phyloP scores from a whole-genome alignment of 2,329 filamentous ascomycete genomes.

The Coccinonectria pachysandricola region DNA sequence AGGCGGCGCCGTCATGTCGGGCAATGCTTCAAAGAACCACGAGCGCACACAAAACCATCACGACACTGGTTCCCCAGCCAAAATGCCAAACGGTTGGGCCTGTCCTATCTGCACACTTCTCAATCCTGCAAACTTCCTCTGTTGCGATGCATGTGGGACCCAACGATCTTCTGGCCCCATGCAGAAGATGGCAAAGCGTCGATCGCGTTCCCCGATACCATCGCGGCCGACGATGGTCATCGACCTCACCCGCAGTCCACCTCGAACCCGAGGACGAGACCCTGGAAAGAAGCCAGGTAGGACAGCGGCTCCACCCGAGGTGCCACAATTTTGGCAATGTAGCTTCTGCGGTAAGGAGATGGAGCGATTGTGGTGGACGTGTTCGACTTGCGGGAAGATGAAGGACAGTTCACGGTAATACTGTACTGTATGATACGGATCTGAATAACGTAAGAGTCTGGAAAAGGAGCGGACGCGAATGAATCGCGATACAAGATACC shows the following conservation, averaged over 20 bases:
- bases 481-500: no score
- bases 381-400: constrained; percentile 42
- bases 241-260: constrained; percentile 26
- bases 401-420: constrained; percentile 38
- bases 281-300: constrained; percentile 2
- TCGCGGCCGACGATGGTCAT: constrained; percentile 14
- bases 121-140: constrained; percentile 40
- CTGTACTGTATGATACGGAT: no score
- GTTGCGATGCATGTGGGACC: constrained; percentile 46
- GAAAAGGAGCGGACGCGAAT: no score
- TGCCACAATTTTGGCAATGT: constrained; percentile 38
- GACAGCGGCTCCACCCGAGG: constrained; percentile 8
- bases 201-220: constrained; percentile 7
- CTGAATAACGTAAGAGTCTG: no score
- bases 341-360: constrained; percentile 40
- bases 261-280: constrained; percentile 10
- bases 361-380: constrained; percentile 48
- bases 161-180: constrained; percentile 24
- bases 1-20: constrained; percentile 23
- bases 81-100: constrained; percentile 31
- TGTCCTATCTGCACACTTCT: constrained; percentile 47
- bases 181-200: constrained; percentile 8
- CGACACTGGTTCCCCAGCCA: constrained; percentile 1
- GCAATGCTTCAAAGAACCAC: no score
- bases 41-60: no score